These are phyloP conservation scores for Paraphoma chrysanthemicola DNA, from an alignment of 2,329 filamentous ascomycete genomes.

Conservation along the genomic window DNA sequence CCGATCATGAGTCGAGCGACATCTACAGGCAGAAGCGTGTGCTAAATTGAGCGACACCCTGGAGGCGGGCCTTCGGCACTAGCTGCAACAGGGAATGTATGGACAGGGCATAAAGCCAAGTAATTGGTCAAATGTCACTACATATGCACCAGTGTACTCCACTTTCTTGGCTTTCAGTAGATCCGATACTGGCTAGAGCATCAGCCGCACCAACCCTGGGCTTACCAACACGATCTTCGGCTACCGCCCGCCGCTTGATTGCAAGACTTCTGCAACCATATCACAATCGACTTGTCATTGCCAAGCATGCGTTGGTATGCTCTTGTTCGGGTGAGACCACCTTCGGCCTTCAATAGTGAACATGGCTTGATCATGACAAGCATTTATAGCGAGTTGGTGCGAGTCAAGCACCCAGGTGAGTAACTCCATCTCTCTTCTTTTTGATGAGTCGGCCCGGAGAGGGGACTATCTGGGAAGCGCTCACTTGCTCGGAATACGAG, in stretches of 20 bases:
- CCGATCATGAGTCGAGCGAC: background rate
- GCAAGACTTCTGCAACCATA: background rate
- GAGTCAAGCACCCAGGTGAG: no score
- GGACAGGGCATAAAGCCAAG: background rate
- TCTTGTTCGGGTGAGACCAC: background rate
- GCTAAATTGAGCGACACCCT: background rate
- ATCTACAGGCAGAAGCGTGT: background rate
- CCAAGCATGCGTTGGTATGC: background rate
- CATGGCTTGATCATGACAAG: background rate
- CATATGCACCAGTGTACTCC: background rate
- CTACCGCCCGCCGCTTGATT: background rate
- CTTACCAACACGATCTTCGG: background rate
- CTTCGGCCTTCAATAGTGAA: background rate
- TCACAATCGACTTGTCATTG: background rate
- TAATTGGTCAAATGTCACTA: background rate
- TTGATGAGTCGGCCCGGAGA: no score
- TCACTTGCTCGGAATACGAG: no score
- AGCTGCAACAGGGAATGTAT: background rate
- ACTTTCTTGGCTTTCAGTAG: background rate
- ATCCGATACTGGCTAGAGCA: background rate
- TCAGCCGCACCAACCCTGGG: background rate
- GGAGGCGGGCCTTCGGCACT: background rate
- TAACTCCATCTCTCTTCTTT: no score
- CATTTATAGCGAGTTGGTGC: background rate
- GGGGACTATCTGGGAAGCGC: no score